A percentile compares a stretch with the other conserved stretches of the same genome.
These are phyloP conservation scores for Geranomyces michiganensis DNA, from an alignment of 192 early-diverging fungal genomes.

Conservation along the genomic window DNA sequence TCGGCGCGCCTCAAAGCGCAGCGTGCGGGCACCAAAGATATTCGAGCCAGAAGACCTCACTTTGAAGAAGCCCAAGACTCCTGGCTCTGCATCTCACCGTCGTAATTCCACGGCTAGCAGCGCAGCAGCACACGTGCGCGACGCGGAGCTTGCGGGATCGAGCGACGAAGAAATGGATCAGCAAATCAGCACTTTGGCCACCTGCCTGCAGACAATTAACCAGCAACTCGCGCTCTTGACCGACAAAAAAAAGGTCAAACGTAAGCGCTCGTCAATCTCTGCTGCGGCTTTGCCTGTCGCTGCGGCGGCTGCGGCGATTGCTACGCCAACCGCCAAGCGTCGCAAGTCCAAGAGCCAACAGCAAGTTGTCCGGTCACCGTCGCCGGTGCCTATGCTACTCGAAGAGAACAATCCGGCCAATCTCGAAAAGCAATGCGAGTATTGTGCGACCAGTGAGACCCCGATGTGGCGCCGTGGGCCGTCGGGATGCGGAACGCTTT, in stretches of 20 bases:
- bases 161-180: constrained; percentile 18
- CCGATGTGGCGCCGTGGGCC: constrained; percentile 54
- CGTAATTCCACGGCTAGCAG: constrained; percentile 11
- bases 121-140: background rate
- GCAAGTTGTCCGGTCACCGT: background rate
- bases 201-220: constrained; percentile 25
- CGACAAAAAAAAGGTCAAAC: constrained; percentile 27
- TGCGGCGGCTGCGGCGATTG: no score
- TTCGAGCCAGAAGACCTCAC: constrained; percentile 30
- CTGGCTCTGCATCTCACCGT: background rate
- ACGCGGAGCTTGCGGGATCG: constrained; percentile 6
- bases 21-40: constrained; percentile 25
- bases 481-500: constrained; percentile 41
- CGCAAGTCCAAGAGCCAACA: constrained; percentile 14
- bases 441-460: constrained; percentile 40
- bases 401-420: background rate
- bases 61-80: constrained; percentile 20
- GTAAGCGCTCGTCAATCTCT: constrained; percentile 20
- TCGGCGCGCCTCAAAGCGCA: constrained; percentile 22
- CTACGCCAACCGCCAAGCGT: constrained; percentile 10
- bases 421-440: constrained; percentile 28
- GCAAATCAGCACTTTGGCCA: constrained; percentile 29
- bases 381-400: constrained; percentile 4
- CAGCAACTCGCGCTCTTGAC: constrained; percentile 30
- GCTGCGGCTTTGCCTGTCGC: background rate